Evolutionary conservation across 2,329 filamentous ascomycete genomes (phyloP).

Genomic region (Sarocladium oryzae): DNA sequence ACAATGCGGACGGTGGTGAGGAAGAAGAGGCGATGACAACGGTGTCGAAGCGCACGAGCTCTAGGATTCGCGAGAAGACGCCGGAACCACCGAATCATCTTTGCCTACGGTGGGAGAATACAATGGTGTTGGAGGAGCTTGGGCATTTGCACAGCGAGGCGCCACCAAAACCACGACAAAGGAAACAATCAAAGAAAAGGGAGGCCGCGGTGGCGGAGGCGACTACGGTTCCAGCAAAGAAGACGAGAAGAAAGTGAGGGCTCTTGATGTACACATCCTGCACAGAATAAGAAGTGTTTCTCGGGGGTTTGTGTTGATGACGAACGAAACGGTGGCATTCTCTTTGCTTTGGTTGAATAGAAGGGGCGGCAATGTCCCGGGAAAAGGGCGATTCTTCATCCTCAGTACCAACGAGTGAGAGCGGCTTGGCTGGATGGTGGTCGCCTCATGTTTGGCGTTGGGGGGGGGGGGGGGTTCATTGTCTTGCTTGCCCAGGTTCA

Average conservation of each 20-base stretch:
- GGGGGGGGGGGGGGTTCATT: too few species aligned
- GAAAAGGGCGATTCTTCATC: too few species aligned
- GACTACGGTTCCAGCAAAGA: constrained; percentile 20
- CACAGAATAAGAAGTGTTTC: too few species aligned
- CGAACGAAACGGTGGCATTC: too few species aligned
- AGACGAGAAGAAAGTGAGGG: constrained; percentile 16
- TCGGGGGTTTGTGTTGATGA: too few species aligned
- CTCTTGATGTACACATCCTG: too few species aligned
- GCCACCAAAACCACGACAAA: constrained; percentile 42
- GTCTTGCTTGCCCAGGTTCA: too few species aligned
- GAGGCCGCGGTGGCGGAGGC: constrained; percentile 30
- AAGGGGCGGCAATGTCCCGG: too few species aligned
- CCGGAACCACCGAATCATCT: constrained; percentile 40
- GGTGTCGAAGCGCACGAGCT: constrained; percentile 35
- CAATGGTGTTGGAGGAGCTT: constrained; percentile 48
- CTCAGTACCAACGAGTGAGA: too few species aligned
- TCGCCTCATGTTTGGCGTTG: too few species aligned
- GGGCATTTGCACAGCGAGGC: constrained; percentile 52
- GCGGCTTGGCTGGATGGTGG: too few species aligned
- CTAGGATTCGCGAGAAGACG: constrained; percentile 38
- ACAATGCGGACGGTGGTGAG: constrained; percentile 1
- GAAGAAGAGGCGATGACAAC: constrained; percentile 18
- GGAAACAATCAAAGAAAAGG: constrained; percentile 47
- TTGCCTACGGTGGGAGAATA: constrained; percentile 50
- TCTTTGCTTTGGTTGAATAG: too few species aligned